These are phyloP conservation scores for Fraxinus americana DNA, from an alignment of 257 asterid genomes.

Conservation along the genomic window DNA sequence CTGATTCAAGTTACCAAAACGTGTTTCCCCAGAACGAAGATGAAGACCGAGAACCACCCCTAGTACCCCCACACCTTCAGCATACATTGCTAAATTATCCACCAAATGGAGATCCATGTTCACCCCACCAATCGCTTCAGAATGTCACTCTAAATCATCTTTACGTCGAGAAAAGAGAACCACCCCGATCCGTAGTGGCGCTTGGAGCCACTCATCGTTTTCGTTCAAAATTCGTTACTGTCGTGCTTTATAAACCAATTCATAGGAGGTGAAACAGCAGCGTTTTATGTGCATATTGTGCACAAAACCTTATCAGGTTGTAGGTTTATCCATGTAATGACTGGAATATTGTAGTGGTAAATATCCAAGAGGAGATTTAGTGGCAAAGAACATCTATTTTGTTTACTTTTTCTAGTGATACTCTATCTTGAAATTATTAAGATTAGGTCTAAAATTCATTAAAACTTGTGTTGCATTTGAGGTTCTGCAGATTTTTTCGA, in stretches of 20 bases:
- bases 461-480: too few species aligned
- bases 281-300: conserved; percentile 16
- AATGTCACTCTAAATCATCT: conserved; percentile 53
- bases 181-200: conserved; percentile 41
- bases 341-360: background rate
- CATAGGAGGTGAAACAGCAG: conserved; percentile 40
- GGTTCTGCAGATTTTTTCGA: too few species aligned
- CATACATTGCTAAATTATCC: conserved; percentile 41
- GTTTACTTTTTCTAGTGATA: background rate
- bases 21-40: conserved; percentile 42
- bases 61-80: conserved; percentile 44
- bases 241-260: conserved; percentile 57
- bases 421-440: too few species aligned
- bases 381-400: too few species aligned
- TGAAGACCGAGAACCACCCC: conserved; percentile 50
- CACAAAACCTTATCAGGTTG: background rate
- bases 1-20: conserved; percentile 50
- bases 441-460: too few species aligned
- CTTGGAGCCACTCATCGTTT: conserved; percentile 54
- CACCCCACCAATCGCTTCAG: conserved; percentile 41
- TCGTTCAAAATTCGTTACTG: conserved; percentile 50
- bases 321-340: background rate
- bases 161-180: conserved; percentile 44
- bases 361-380: background rate
- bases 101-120: conserved; percentile 28